Conservation (phyloP, 1,139 yeast genomes). For the Pichia sorboxylosa region DNA sequence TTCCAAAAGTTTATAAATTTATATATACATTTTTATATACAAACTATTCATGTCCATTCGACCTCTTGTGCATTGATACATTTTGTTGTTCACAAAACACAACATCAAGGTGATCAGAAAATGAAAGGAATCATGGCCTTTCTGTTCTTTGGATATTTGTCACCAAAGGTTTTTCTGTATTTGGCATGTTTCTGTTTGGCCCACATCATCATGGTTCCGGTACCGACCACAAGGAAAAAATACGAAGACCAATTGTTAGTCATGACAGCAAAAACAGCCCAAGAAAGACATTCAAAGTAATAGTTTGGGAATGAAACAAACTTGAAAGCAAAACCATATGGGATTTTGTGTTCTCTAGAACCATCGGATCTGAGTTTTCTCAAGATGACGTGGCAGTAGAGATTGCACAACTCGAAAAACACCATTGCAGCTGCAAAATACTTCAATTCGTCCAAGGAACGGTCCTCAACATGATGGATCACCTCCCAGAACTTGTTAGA, state of each 20-base stretch:
- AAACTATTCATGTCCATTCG: too few species aligned
- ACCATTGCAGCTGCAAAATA: constrained; percentile 41
- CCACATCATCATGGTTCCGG: constrained; percentile 73
- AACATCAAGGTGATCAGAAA: too few species aligned
- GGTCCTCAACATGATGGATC: constrained; percentile 26
- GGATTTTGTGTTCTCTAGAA: constrained; percentile 38
- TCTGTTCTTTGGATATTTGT: constrained; percentile 60
- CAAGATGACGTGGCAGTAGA: constrained; percentile 52
- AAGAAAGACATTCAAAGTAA: constrained; percentile 69
- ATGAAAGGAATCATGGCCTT: constrained; percentile 54
- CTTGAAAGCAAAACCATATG: constrained; percentile 32
- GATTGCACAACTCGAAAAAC: constrained; percentile 61
- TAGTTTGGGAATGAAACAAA: constrained; percentile 58
- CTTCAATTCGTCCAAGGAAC: constrained; percentile 17
- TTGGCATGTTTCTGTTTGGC: constrained; percentile 62
- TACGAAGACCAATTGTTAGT: constrained; percentile 71
- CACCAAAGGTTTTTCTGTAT: constrained; percentile 61
- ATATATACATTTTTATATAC: too few species aligned
- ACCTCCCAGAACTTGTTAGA: constrained; percentile 12
- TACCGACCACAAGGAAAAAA: constrained; percentile 58
- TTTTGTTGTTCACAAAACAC: too few species aligned
- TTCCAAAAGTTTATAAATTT: too few species aligned
- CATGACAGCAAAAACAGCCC: constrained; percentile 59
- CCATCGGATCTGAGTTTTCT: constrained; percentile 43
- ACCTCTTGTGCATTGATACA: too few species aligned